Base-by-base conservation (phyloP, 2,329 filamentous ascomycete species). In the Arthrinium puccinioides region DNA sequence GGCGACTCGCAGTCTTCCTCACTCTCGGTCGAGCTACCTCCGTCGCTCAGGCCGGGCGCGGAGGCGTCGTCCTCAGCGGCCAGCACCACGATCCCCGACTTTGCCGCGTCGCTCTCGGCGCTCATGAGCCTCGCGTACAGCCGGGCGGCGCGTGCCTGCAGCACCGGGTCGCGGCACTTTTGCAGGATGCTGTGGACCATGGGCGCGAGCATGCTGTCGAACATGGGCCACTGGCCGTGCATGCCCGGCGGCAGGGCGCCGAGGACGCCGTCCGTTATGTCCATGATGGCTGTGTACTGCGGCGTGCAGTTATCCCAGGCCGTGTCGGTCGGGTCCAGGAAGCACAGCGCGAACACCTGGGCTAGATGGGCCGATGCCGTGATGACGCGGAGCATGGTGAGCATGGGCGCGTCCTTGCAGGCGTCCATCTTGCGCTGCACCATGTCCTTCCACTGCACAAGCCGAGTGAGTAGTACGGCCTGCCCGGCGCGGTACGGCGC, bases 181-280 rank as follows among this genome's bases (percentile, higher is more conserved):
- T 36, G 33, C 9, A 36, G 16, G 23, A 36, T 24, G 33, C 33
- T 27, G 33, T 28, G 33, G 6, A 36, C 20, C 5, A 36, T 28
- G 18, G 33, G 33, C 18, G 33, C 19, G 7, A 36, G 24, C 7
- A 18, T 36, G 24, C 24, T 26, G 7, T 36, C 33, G 18, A 27
- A 27, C 33, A 36, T 36, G 24, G 33, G 33, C 33, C 33, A 36
- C n/a, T n/a, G n/a, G 33, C 24, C 33, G 24, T 33, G 20, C 14
- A 33, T 23, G 31, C n/a, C n/a, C 6, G 31, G 31, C 20, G 31
- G 31, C n/a, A 36, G 14, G 8, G 24, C 33, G 18, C 14, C 33
- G n/a, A 36, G 11, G 13, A 36, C 21, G 11, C 14, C 24, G 23
- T 36, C 33, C 8, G 33, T 18, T 7, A 26, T 19, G 13, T 36